Evolutionary conservation across 1,284 basidiomycete species (phyloP).

Genomic region (Peniophora sp.): DNA sequence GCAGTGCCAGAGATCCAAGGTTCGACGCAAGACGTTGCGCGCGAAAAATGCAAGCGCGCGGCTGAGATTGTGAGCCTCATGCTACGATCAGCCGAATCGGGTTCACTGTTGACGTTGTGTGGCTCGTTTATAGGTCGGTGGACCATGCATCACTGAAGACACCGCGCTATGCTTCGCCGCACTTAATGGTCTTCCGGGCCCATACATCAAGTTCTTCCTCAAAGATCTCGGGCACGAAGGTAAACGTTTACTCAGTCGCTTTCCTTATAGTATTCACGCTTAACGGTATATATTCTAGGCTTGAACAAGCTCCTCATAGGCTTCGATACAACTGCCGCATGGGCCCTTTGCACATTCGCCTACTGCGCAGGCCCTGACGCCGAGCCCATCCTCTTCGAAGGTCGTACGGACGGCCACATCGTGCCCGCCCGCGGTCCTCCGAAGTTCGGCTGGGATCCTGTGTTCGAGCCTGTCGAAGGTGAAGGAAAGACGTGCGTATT

Average conservation of each 20-base stretch:
- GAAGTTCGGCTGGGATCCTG: slow-evolving; percentile 86
- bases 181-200: slow-evolving; percentile 85
- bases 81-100: neutral
- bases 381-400: slow-evolving; percentile 88
- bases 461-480: slow-evolving; percentile 71
- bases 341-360: slow-evolving; percentile 93
- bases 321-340: slow-evolving; percentile 76
- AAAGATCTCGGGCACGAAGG: slow-evolving; percentile 73
- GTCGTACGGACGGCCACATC: slow-evolving; percentile 81
- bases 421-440: slow-evolving; percentile 78
- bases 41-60: slow-evolving; percentile 81
- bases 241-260: slow-evolving; percentile 11
- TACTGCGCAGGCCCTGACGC: slow-evolving; percentile 80
- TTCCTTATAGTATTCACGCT: neutral
- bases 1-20: slow-evolving; percentile 93
- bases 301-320: slow-evolving; percentile 84
- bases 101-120: neutral
- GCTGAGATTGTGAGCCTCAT: slow-evolving; percentile 48
- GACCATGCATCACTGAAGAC: slow-evolving; percentile 94
- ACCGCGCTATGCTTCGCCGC: slow-evolving; percentile 92
- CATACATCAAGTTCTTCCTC: slow-evolving; percentile 95
- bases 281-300: slow-evolving; percentile 38
- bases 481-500: slow-evolving; percentile 68
- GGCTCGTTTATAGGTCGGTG: slow-evolving; percentile 46
- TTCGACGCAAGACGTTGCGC: slow-evolving; percentile 85